These are phyloP conservation scores for Botrytis fabae DNA, from an alignment of 2,329 filamentous ascomycete genomes.

Conservation along the genomic window DNA sequence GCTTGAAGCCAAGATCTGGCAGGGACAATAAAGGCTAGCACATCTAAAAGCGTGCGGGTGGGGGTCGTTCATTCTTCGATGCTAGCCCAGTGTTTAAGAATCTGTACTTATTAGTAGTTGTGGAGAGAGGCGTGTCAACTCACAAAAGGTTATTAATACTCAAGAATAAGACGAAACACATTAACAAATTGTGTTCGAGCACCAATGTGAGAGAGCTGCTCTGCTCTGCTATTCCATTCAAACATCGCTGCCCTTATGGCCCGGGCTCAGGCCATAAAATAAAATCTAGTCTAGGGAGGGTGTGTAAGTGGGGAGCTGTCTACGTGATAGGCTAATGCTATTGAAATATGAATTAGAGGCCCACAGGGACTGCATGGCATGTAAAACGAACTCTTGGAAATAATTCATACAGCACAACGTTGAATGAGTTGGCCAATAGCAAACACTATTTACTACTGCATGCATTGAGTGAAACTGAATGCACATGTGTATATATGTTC, in stretches of 20 bases:
- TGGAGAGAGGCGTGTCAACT: neutral
- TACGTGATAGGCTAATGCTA: slow-evolving; percentile 9
- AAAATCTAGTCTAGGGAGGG: neutral
- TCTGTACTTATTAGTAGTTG: neutral
- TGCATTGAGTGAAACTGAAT: neutral
- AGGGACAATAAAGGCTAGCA: neutral
- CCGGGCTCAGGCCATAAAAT: neutral
- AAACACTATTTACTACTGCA: neutral
- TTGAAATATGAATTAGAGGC: slow-evolving; percentile 3
- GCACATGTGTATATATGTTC: neutral
- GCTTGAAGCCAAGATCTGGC: slow-evolving; percentile 10
- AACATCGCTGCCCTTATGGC: slow-evolving; percentile 7
- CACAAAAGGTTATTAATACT: neutral
- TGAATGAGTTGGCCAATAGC: neutral
- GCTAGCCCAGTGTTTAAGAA: neutral
- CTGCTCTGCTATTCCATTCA: neutral
- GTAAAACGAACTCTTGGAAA: slow-evolving; percentile 1
- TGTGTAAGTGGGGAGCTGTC: neutral
- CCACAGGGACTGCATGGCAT: neutral
- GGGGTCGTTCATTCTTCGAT: neutral
- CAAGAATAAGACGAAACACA: neutral
- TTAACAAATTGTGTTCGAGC: neutral
- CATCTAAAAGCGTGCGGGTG: neutral
- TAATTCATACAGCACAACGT: neutral
- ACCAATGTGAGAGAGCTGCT: neutral